phyloP scores from a whole-genome alignment of 2,329 filamentous ascomycete genomes.

The Aulographum hederae region DNA sequence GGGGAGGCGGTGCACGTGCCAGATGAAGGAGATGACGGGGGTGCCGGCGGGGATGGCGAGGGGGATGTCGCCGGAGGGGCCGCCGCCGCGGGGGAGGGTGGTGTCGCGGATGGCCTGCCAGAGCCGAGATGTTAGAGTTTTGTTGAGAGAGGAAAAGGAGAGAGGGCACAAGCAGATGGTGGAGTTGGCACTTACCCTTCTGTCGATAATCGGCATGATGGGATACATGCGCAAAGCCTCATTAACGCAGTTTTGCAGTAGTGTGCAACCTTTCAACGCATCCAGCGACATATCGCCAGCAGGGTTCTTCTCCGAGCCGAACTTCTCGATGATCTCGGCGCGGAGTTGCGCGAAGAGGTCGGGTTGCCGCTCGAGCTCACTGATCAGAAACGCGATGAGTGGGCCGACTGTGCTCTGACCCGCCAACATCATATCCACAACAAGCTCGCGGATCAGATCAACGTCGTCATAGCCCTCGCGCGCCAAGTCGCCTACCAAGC shows the following conservation, averaged over 20 bases:
- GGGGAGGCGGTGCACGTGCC: conserved; percentile 6
- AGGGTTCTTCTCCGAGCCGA: conserved; percentile 41
- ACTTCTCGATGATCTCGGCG: conserved; percentile 46
- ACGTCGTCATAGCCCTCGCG: too few species aligned
- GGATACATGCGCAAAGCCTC: conserved; percentile 4
- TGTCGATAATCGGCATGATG: conserved; percentile 2
- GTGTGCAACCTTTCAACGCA: conserved; percentile 2
- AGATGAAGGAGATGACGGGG: conserved; percentile 23
- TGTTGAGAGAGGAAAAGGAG: too few species aligned
- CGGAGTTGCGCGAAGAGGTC: conserved; percentile 49
- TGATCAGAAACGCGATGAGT: too few species aligned
- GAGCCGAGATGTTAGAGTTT: too few species aligned
- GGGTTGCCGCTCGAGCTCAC: conserved; percentile 60
- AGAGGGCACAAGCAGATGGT: too few species aligned
- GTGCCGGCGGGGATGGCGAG: conserved; percentile 22
- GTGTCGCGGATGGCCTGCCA: conserved; percentile 1
- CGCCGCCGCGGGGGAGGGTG: conserved; percentile 3
- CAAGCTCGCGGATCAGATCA: too few species aligned
- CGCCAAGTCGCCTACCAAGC: too few species aligned
- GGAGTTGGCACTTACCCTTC: too few species aligned
- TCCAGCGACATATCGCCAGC: too few species aligned
- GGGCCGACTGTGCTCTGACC: too few species aligned
- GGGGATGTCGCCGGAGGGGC: conserved; percentile 1
- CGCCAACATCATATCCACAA: too few species aligned
- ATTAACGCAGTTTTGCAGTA: conserved; percentile 4